Conservation (phyloP, 1,139 yeast species). For the Starmera stellimalicola region DNA sequence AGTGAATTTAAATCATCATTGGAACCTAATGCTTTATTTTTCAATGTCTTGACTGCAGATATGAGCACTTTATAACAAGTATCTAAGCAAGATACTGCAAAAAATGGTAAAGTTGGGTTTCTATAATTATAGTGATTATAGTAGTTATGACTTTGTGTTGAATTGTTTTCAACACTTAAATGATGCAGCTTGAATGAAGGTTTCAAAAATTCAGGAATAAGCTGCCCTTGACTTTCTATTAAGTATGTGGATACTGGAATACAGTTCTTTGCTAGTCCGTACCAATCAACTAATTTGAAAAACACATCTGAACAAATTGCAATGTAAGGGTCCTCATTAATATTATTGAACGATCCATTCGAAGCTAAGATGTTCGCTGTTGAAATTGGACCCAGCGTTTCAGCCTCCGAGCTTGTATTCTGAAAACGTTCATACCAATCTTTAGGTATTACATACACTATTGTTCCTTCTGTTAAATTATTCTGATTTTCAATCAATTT, state of each 20-base stretch:
- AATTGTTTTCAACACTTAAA: conserved; percentile 21
- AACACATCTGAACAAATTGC: conserved; percentile 35
- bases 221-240: conserved; percentile 29
- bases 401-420: too few relatives aligned
- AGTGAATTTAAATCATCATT: conserved; percentile 1
- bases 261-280: conserved; percentile 35
- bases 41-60: conserved; percentile 10
- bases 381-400: conserved; percentile 28
- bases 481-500: conserved; percentile 7
- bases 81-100: conserved; percentile 15
- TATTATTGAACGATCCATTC: conserved; percentile 24
- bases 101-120: conserved; percentile 11
- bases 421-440: conserved; percentile 29
- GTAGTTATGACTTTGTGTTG: conserved; percentile 15
- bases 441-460: conserved; percentile 26
- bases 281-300: conserved; percentile 38
- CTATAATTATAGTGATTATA: conserved; percentile 9
- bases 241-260: conserved; percentile 39
- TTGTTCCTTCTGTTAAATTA: conserved; percentile 24
- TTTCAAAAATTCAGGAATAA: conserved; percentile 44
- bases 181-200: conserved; percentile 44
- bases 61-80: conserved; percentile 14
- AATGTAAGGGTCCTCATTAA: conserved; percentile 20
- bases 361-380: conserved; percentile 22
- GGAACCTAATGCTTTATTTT: conserved; percentile 4